Evolutionary conservation across 169 alveolate genomes (phyloP).

Genomic region (Babesia gibsoni): DNA sequence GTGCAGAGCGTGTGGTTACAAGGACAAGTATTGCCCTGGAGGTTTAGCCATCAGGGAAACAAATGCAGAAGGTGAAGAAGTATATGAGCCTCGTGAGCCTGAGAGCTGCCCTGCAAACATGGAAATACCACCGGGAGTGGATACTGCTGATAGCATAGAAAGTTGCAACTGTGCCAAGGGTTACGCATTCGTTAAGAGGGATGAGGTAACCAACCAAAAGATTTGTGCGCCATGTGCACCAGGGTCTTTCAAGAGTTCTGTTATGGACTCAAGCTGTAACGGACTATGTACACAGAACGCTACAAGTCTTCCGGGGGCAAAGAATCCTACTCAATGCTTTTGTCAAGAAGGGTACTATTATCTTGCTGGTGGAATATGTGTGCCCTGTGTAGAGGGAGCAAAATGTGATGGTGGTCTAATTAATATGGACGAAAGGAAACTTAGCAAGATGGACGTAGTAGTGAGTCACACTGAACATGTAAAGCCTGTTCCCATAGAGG

Average conservation of each 20-base stretch:
- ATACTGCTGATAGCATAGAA: constrained; percentile 71
- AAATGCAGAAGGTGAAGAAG: constrained; percentile 35
- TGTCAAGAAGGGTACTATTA: constrained; percentile 76
- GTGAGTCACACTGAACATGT: constrained; percentile 70
- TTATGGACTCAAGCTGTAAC: constrained; percentile 75
- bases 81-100: constrained; percentile 61
- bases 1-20: constrained; percentile 72
- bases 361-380: constrained; percentile 73
- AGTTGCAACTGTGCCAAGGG: constrained; percentile 82
- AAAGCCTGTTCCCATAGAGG: constrained; percentile 76
- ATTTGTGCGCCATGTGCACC: constrained; percentile 73
- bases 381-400: constrained; percentile 80
- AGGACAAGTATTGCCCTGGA: constrained; percentile 77
- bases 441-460: constrained; percentile 19
- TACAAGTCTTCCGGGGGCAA: constrained; percentile 75
- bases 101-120: constrained; percentile 73
- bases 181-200: constrained; percentile 57
- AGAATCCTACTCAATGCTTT: constrained; percentile 76
- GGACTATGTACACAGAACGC: constrained; percentile 78
- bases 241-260: constrained; percentile 79
- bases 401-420: constrained; percentile 77
- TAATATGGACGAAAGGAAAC: constrained; percentile 22
- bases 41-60: too few relatives aligned
- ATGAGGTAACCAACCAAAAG: constrained; percentile 33
- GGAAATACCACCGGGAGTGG: constrained; percentile 78